Percentiles rank a stretch among this genome's conserved stretches.
Evolutionary conservation across 148 eudicot genomes (phyloP).

Genomic region (Heliosperma pusillum): DNA sequence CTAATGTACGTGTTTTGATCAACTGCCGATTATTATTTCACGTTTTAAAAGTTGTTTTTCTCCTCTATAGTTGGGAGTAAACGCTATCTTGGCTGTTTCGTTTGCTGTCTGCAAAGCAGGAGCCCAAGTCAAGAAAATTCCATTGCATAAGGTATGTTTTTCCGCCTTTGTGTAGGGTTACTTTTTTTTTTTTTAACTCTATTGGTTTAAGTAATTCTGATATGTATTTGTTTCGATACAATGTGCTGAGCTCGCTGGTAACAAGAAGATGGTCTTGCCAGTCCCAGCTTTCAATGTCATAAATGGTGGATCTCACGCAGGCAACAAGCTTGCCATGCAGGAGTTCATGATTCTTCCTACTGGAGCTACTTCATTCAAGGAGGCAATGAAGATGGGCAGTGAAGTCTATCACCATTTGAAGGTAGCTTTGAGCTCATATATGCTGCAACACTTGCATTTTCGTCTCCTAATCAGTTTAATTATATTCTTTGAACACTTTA

Average conservation of each 20-base stretch:
- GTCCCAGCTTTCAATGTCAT: too few relatives aligned
- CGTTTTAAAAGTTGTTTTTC: background rate
- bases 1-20: background rate
- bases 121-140: conserved; percentile 66
- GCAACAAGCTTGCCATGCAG: too few relatives aligned
- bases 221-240: conserved; percentile 28
- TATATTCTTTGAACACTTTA: too few relatives aligned
- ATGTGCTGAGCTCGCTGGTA: conserved; percentile 91
- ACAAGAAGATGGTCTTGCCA: conserved; percentile 84
- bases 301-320: too few relatives aligned
- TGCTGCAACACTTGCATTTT: background rate
- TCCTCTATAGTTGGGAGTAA: conserved; percentile 78
- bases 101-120: conserved; percentile 98
- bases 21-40: background rate
- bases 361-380: too few relatives aligned
- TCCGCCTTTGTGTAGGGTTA: background rate
- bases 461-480: background rate
- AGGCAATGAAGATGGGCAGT: conserved; percentile 98
- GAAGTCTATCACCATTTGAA: conserved; percentile 96
- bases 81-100: conserved; percentile 93
- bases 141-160: conserved; percentile 73
- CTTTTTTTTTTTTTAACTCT: background rate
- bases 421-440: conserved; percentile 34
- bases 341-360: too few relatives aligned
- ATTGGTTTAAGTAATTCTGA: too few relatives aligned